Conservation (phyloP, 2,329 filamentous ascomycete species). For the Byssoonygena ceratinophila region DNA sequence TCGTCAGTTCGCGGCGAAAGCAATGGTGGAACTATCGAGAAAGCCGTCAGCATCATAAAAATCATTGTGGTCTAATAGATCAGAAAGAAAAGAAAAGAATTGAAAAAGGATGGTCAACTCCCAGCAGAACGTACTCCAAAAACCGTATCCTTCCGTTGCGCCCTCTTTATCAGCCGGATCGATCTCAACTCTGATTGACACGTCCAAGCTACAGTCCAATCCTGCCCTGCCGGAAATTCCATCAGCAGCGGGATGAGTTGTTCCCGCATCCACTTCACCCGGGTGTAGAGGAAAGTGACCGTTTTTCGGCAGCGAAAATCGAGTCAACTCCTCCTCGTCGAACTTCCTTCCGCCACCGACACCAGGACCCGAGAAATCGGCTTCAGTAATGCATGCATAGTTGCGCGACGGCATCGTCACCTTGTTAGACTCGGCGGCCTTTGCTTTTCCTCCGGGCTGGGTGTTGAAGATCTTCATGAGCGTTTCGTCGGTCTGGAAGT, state of each 20-base stretch:
- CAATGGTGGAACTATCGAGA: conserved; percentile 5
- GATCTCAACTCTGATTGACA: conserved; percentile 39
- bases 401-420: conserved; percentile 70
- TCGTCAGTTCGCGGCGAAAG: neutral
- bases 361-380: conserved; percentile 23
- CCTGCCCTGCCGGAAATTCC: conserved; percentile 30
- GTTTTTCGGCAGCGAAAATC: conserved; percentile 41
- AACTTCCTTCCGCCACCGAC: conserved; percentile 2
- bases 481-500: conserved; percentile 54
- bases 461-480: conserved; percentile 53
- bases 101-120: neutral
- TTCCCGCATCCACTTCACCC: conserved; percentile 71
- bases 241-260: conserved; percentile 60
- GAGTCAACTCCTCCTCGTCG: conserved; percentile 19
- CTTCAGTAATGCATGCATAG: conserved; percentile 53
- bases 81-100: neutral
- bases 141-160: conserved; percentile 39
- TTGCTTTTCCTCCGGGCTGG: conserved; percentile 47
- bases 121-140: conserved; percentile 34
- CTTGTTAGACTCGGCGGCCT: conserved; percentile 64
- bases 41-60: neutral
- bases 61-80: neutral
- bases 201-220: conserved; percentile 36
- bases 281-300: conserved; percentile 61
- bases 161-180: conserved; percentile 34